These are phyloP conservation scores for Begonia masoniana DNA, from an alignment of 306 rosid genomes.

Conservation along the genomic window DNA sequence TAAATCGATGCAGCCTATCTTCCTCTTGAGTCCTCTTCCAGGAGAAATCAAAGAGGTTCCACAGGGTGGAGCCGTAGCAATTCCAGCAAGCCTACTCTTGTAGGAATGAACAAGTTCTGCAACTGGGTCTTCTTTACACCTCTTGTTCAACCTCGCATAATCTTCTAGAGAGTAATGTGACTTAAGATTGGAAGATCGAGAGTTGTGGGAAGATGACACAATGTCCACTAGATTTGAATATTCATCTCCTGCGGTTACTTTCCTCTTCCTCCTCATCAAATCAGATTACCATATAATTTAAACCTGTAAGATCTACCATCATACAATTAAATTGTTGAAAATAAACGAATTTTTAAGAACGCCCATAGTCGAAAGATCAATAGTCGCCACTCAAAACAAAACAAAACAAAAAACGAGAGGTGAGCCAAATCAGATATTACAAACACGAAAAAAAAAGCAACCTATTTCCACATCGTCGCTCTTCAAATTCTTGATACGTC, in stretches of 20 bases:
- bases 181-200: constrained; percentile 43
- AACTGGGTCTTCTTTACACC: constrained; percentile 64
- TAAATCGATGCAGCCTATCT: constrained; percentile 92
- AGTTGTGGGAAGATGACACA: constrained; percentile 28
- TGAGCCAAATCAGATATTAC: not conserved
- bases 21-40: constrained; percentile 88
- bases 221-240: constrained; percentile 22
- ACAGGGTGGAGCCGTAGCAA: constrained; percentile 92
- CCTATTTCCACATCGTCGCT: not conserved
- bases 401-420: too few species aligned
- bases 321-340: constrained; percentile 10
- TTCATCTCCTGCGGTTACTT: constrained; percentile 67
- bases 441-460: not conserved
- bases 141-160: constrained; percentile 72
- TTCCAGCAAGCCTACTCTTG: constrained; percentile 76
- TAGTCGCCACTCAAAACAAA: not conserved
- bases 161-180: constrained; percentile 79
- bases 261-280: constrained; percentile 93
- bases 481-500: not conserved
- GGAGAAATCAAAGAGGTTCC: constrained; percentile 65
- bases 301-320: constrained; percentile 7
- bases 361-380: not conserved
- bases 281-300: constrained; percentile 15
- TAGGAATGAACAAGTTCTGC: constrained; percentile 33
- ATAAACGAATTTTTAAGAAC: constrained; percentile 4